Conservation (phyloP, 352 stramenopile genomes). For the Globisporangium lucens region DNA sequence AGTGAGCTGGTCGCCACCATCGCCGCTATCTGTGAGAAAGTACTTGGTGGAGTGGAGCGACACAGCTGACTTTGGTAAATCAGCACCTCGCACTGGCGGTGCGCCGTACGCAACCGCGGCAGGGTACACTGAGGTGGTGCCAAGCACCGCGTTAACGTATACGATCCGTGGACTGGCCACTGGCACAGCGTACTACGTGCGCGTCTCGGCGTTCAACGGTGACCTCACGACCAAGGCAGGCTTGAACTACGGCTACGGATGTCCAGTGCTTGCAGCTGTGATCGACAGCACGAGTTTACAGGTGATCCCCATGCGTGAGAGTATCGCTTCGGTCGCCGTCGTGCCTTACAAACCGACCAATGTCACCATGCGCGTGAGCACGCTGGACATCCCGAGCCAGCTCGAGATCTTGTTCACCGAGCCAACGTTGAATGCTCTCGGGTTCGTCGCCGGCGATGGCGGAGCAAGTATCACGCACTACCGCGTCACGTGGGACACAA, state of each 20-base stretch:
- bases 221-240: slow-evolving; percentile 22
- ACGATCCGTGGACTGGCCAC: slow-evolving; percentile 79
- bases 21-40: slow-evolving; percentile 31
- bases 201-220: slow-evolving; percentile 89
- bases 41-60: slow-evolving; percentile 63
- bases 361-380: slow-evolving; percentile 77
- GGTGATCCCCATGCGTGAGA: slow-evolving; percentile 20
- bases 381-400: slow-evolving; percentile 63
- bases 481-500: slow-evolving; percentile 55
- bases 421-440: slow-evolving; percentile 66
- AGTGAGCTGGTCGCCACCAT: slow-evolving; percentile 56
- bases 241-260: slow-evolving; percentile 53
- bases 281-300: slow-evolving; percentile 24
- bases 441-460: slow-evolving; percentile 53
- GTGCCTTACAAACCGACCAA: slow-evolving; percentile 64
- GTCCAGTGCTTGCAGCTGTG: slow-evolving; percentile 49
- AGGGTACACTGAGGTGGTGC: slow-evolving; percentile 47
- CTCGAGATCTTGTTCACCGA: slow-evolving; percentile 74
- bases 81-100: slow-evolving; percentile 23
- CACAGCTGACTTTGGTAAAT: slow-evolving; percentile 19
- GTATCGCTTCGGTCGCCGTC: slow-evolving; percentile 46
- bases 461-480: slow-evolving; percentile 62
- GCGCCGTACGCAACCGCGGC: slow-evolving; percentile 48
- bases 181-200: slow-evolving; percentile 83
- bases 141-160: slow-evolving; percentile 39